These are phyloP conservation scores for Butyriboletus loyo DNA, from an alignment of 768 basidiomycete species.

Conservation along the genomic window DNA sequence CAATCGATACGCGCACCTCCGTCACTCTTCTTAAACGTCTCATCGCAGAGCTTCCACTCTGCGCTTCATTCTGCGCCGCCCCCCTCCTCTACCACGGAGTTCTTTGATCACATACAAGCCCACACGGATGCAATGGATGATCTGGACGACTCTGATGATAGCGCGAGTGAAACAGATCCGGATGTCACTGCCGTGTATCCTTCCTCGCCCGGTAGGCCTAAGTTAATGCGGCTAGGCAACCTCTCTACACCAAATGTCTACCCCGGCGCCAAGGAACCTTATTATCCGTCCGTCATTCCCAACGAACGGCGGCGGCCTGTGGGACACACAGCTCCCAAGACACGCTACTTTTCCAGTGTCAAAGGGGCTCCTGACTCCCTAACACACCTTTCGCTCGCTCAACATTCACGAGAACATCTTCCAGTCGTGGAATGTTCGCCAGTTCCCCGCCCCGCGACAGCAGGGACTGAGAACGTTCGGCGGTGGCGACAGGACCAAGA, in stretches of 20 bases:
- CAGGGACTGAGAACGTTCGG: slow-evolving; percentile 22
- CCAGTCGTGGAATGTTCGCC: slow-evolving; percentile 12
- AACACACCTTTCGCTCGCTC: slow-evolving; percentile 32
- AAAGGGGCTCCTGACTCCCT: slow-evolving; percentile 33
- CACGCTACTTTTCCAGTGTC: slow-evolving; percentile 48
- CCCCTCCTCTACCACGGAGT: slow-evolving; percentile 63
- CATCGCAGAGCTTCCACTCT: slow-evolving; percentile 40
- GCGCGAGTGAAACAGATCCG: slow-evolving; percentile 37
- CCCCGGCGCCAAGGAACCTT: slow-evolving; percentile 36
- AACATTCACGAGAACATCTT: slow-evolving; percentile 44
- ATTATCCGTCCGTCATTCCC: slow-evolving; percentile 32
- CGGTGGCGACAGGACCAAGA: slow-evolving; percentile 32
- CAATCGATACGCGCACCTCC: slow-evolving; percentile 16
- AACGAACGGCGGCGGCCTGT: slow-evolving; percentile 48
- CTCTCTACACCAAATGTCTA: slow-evolving; percentile 66
- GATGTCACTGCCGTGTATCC: slow-evolving; percentile 33
- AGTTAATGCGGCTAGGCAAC: slow-evolving; percentile 65
- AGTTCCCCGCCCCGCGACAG: slow-evolving; percentile 14
- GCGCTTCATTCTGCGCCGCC: slow-evolving; percentile 60
- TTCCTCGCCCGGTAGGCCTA: slow-evolving; percentile 30
- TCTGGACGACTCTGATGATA: slow-evolving; percentile 56
- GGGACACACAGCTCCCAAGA: slow-evolving; percentile 44
- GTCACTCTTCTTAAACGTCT: slow-evolving; percentile 44
- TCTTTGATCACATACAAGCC: slow-evolving; percentile 72
- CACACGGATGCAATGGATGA: slow-evolving; percentile 74